Evolutionary conservation across 2,329 filamentous ascomycete genomes (phyloP).

Genomic region (Botrytis deweyae): DNA sequence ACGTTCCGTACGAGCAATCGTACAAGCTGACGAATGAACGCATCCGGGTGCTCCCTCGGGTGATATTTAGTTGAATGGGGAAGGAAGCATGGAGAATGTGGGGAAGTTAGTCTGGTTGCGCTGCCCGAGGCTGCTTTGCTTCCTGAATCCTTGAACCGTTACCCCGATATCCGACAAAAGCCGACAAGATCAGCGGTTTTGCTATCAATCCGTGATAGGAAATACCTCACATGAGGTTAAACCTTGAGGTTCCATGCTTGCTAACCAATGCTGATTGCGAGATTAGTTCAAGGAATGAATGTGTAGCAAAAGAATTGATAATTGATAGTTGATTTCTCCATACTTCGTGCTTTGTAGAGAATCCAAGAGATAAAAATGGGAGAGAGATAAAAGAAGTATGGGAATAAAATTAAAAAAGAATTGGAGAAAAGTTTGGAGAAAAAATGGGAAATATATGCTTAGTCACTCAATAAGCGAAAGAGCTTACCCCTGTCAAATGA

Average conservation of each 20-base stretch:
- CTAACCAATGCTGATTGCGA: neutral
- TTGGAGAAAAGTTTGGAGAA: neutral
- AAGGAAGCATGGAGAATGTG: slow-evolving; percentile 17
- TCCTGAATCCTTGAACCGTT: neutral
- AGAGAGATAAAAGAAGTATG: neutral
- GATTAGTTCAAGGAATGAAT: neutral
- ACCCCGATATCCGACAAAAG: slow-evolving; percentile 11
- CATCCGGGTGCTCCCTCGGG: neutral
- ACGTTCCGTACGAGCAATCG: neutral
- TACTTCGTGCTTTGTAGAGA: neutral
- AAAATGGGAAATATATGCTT: neutral
- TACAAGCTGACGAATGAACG: neutral
- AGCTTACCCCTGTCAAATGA: slow-evolving; percentile 1
- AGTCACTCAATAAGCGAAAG: slow-evolving; percentile 10
- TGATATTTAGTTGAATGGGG: neutral
- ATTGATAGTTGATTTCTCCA: neutral
- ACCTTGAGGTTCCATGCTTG: slow-evolving; percentile 8
- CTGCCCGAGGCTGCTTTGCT: neutral
- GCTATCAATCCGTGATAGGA: slow-evolving; percentile 1
- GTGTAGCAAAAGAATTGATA: slow-evolving; percentile 9
- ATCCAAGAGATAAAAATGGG: neutral
- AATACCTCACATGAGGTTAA: slow-evolving; percentile 10
- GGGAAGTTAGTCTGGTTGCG: slow-evolving; percentile 4
- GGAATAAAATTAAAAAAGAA: neutral
- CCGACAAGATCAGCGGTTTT: slow-evolving; percentile 16